Base-by-base conservation (phyloP, 768 basidiomycete species). In the Pulveroboletus frians region DNA sequence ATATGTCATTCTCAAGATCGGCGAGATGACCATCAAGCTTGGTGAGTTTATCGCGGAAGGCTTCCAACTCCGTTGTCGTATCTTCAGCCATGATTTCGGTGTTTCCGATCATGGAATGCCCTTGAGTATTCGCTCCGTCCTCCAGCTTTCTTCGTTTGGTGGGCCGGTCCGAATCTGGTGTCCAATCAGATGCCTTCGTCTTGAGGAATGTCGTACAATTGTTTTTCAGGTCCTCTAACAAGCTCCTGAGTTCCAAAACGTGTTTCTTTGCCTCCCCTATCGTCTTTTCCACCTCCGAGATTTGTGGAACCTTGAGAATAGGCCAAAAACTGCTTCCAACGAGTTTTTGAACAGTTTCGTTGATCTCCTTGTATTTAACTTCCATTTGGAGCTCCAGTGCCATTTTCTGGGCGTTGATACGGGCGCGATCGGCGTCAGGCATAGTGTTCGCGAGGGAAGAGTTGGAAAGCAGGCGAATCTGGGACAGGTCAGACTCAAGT, bases 301-400 rank as follows among this genome's bases (percentile, higher is more conserved):
- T 41, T 15, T 62, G 59, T n/a, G 64, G 52, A 6, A 49, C 43
- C 18, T 58, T 61, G 3, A 71, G n/a, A 29, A 66, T 40, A 5
- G 74, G 75, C 74, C 75, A 76, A 50, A 72, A 75, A 15, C 63
- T 63, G 39, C 62, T 58, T 21, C 65, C 66, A 5, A 70, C 44
- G 13, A 76, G 65, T 18, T 57, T 63, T 29, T 56, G 60, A 15
- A 72, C 44, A 11, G 46, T 34, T 3, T 55, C 57, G 30, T 65
- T 68, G 29, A 75, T 51, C 26, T 69, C 66, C 32, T 58, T 60
- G 52, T 69, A 67, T 48, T 71, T 73, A 21, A 17, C 50, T 5
- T 61, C 62, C 34, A 55, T 50, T n/a, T 56, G 53, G 6, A 49
- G 40, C 32, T 68, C 66, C 21, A 66, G 51, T 4, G 39, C 40